Percentiles rank a stretch among this genome's conserved stretches.
Conservation (phyloP, 2,329 filamentous ascomycete genomes). For the Xylariaceae sp. region DNA sequence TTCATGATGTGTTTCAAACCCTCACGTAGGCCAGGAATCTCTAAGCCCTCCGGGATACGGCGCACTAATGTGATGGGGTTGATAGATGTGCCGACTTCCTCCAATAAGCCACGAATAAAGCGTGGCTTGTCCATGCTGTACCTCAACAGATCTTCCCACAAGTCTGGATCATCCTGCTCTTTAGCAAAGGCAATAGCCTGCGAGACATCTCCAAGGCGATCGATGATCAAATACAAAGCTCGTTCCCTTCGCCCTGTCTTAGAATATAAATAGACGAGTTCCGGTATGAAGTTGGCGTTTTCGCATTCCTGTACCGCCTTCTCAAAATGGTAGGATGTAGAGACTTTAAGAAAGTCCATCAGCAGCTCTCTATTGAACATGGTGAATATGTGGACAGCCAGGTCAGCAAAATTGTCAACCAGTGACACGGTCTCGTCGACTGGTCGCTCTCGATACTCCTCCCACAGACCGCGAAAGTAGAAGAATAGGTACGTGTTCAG, state of each 20-base stretch:
- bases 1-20: slow-evolving; percentile 88
- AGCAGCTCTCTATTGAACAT: slow-evolving; percentile 74
- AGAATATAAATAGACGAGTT: slow-evolving; percentile 92
- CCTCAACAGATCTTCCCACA: slow-evolving; percentile 91
- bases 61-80: slow-evolving; percentile 87
- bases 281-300: slow-evolving; percentile 72
- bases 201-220: slow-evolving; percentile 83
- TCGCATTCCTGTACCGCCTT: slow-evolving; percentile 77
- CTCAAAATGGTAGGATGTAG: slow-evolving; percentile 85
- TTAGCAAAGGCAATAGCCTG: slow-evolving; percentile 95
- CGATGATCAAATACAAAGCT: slow-evolving; percentile 88
- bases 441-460: slow-evolving; percentile 56
- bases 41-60: slow-evolving; percentile 86
- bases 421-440: slow-evolving; percentile 60
- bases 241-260: slow-evolving; percentile 93
- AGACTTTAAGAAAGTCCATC: slow-evolving; percentile 81
- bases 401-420: slow-evolving; percentile 82
- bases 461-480: slow-evolving; percentile 85
- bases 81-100: slow-evolving; percentile 91
- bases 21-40: slow-evolving; percentile 85
- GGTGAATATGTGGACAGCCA: slow-evolving; percentile 82
- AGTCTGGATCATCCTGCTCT: slow-evolving; percentile 82
- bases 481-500: slow-evolving; percentile 80
- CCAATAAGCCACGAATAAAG: slow-evolving; percentile 87
- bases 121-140: slow-evolving; percentile 97